These are phyloP conservation scores for Microstegium vimineum DNA, from an alignment of 176 grass and related monocot species.

Conservation along the genomic window DNA sequence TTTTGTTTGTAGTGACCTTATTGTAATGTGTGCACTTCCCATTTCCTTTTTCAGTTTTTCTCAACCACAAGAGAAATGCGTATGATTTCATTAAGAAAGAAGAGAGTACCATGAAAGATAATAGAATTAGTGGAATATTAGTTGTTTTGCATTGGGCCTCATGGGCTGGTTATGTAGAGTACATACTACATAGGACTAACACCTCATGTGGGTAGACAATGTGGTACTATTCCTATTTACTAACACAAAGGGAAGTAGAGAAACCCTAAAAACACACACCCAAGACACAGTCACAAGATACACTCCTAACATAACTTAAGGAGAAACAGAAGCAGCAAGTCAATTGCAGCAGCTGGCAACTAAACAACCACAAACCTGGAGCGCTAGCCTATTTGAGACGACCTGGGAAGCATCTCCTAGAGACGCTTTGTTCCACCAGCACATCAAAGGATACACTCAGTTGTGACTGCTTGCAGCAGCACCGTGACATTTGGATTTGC, in stretches of 20 bases:
- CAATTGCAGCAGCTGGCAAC: neutral
- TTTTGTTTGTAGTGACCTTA: conserved; percentile 6
- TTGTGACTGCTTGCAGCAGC: neutral
- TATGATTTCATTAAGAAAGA: neutral
- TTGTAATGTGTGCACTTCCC: neutral
- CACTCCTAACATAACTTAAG: neutral
- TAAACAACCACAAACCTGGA: neutral
- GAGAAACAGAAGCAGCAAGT: neutral
- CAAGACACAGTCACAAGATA: neutral
- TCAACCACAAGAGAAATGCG: neutral
- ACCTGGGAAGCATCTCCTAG: neutral
- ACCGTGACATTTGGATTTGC: neutral
- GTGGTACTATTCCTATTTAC: too few relatives aligned
- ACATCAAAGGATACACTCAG: neutral
- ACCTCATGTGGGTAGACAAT: too few relatives aligned
- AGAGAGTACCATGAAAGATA: too few relatives aligned
- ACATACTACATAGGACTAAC: too few relatives aligned
- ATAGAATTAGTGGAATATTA: too few relatives aligned
- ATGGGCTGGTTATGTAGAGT: too few relatives aligned
- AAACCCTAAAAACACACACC: neutral
- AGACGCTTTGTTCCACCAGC: neutral
- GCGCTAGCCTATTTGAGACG: neutral
- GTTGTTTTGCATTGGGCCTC: too few relatives aligned
- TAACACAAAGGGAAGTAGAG: neutral
- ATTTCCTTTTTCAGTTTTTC: neutral